A percentile compares a stretch with the other conserved stretches of the same genome.
These are phyloP conservation scores for Suillus subaureus DNA, from an alignment of 768 basidiomycete species.

Conservation along the genomic window DNA sequence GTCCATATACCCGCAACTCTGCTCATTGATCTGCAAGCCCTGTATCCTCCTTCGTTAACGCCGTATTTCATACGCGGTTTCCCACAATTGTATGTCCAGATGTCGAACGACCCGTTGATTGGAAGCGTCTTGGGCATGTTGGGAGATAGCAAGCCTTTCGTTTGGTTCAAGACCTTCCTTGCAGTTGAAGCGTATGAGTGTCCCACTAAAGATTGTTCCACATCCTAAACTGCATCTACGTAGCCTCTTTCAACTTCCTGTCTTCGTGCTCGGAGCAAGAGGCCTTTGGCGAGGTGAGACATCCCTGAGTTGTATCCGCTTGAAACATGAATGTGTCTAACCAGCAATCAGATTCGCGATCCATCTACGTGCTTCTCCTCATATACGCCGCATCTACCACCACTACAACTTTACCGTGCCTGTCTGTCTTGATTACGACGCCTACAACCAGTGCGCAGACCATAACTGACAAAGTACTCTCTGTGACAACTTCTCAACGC, in stretches of 20 bases:
- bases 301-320: not conserved
- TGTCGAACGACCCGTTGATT: conserved; percentile 71
- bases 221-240: not conserved
- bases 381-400: conserved; percentile 77
- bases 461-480: conserved; percentile 31
- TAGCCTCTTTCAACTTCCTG: conserved; percentile 74
- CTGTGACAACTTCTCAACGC: conserved; percentile 54
- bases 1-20: conserved; percentile 72
- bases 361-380: conserved; percentile 64
- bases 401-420: conserved; percentile 77
- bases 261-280: conserved; percentile 69
- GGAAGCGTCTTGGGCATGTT: conserved; percentile 49
- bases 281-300: conserved; percentile 57
- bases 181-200: conserved; percentile 57
- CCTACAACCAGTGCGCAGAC: conserved; percentile 43
- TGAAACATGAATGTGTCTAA: not conserved
- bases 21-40: conserved; percentile 67
- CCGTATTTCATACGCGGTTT: conserved; percentile 50
- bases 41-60: conserved; percentile 57
- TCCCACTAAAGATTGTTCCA: conserved; percentile 3
- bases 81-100: conserved; percentile 50
- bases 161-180: conserved; percentile 70
- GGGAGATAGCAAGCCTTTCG: conserved; percentile 37
- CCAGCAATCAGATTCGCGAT: conserved; percentile 43
- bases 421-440: conserved; percentile 58